phyloP scores from a whole-genome alignment of 768 basidiomycete genomes.

The Sarcomyxa edulis region DNA sequence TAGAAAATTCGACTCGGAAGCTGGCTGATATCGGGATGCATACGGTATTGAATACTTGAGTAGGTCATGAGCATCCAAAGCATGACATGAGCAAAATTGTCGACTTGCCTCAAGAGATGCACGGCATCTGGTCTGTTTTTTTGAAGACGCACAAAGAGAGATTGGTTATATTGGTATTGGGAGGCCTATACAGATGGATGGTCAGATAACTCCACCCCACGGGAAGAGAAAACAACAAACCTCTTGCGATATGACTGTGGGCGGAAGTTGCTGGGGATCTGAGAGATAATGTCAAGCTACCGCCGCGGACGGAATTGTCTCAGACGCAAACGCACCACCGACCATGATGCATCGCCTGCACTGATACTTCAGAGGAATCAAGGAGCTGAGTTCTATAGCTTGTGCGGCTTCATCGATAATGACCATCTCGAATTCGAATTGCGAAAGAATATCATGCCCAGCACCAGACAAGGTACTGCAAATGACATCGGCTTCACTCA shows the following conservation, averaged over 20 bases:
- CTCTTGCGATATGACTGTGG: slow-evolving; percentile 60
- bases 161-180: slow-evolving; percentile 78
- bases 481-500: slow-evolving; percentile 87
- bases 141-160: slow-evolving; percentile 88
- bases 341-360: slow-evolving; percentile 87
- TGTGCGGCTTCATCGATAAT: slow-evolving; percentile 99
- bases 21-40: slow-evolving; percentile 94
- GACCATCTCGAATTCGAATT: slow-evolving; percentile 89
- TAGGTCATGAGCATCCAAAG: slow-evolving; percentile 2
- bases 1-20: slow-evolving; percentile 92
- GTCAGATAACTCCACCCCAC: background rate
- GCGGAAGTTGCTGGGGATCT: slow-evolving; percentile 94
- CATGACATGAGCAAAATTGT: background rate
- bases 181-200: slow-evolving; percentile 40
- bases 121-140: slow-evolving; percentile 76
- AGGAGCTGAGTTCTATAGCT: slow-evolving; percentile 88
- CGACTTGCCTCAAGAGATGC: slow-evolving; percentile 76
- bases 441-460: slow-evolving; percentile 81
- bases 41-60: slow-evolving; percentile 93
- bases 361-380: slow-evolving; percentile 91
- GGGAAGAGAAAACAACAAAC: no score
- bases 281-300: background rate
- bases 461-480: slow-evolving; percentile 92
- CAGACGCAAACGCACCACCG: slow-evolving; percentile 32
- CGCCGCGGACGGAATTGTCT: background rate